Conservation (phyloP, 139 green algal species). For the Chlorella vulgaris region DNA sequence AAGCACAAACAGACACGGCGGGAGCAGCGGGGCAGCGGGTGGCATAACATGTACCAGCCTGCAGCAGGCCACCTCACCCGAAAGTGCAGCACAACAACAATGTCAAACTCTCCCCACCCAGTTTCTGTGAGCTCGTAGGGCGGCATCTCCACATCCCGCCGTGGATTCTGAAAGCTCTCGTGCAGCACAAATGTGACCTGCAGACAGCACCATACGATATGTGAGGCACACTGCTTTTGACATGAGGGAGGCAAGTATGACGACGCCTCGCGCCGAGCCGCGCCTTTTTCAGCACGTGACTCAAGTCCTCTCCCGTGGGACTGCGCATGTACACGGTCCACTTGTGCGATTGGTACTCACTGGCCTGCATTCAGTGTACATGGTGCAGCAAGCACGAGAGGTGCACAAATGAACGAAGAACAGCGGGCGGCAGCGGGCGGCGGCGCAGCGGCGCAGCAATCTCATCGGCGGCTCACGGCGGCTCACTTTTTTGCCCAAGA, state of each 20-base stretch:
- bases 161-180: slow-evolving; percentile 81
- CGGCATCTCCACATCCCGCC: slow-evolving; percentile 48
- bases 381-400: background rate
- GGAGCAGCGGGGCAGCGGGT: no score
- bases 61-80: no score
- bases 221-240: background rate
- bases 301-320: slow-evolving; percentile 80
- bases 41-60: no score
- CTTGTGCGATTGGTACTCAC: slow-evolving; percentile 73
- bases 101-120: slow-evolving; percentile 98
- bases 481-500: slow-evolving; percentile 90
- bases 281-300: slow-evolving; percentile 74
- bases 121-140: slow-evolving; percentile 79
- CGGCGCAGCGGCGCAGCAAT: background rate
- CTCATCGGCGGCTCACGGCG: background rate
- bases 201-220: no score
- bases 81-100: slow-evolving; percentile 49
- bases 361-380: slow-evolving; percentile 55
- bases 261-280: background rate
- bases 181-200: slow-evolving; percentile 94
- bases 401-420: background rate
- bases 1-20: no score
- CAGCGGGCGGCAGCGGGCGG: background rate
- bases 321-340: slow-evolving; percentile 95
- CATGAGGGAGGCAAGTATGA: background rate